Evolutionary conservation across 257 asterid genomes (phyloP).

Genomic region (Nicotiana tabacum): DNA sequence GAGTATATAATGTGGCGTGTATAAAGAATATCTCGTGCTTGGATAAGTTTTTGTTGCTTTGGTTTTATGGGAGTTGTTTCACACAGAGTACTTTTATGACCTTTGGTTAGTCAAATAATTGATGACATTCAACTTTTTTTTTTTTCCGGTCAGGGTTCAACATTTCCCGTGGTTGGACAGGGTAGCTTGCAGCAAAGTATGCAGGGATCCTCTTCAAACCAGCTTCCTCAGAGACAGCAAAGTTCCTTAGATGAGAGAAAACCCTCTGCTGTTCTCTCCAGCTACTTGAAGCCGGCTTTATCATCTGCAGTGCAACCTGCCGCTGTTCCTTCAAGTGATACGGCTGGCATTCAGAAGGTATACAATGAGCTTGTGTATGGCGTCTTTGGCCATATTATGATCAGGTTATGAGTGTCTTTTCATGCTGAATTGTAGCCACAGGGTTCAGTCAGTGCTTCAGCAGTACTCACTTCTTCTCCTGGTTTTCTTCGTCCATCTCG

Average conservation of each 20-base stretch:
- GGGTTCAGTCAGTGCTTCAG: conserved; percentile 37
- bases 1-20: too few species aligned
- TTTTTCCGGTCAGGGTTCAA: conserved; percentile 27
- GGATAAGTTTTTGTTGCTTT: neutral
- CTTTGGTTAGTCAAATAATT: neutral
- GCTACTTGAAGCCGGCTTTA: conserved; percentile 53
- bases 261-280: conserved; percentile 35
- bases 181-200: conserved; percentile 42
- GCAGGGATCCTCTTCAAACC: conserved; percentile 51
- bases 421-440: conserved; percentile 48
- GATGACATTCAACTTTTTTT: neutral
- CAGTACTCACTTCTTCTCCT: conserved; percentile 49
- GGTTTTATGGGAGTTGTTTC: neutral
- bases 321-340: conserved; percentile 44
- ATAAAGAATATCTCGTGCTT: too few species aligned
- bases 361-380: conserved; percentile 19
- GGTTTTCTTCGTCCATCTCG: conserved; percentile 65
- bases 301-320: conserved; percentile 50
- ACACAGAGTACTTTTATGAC: neutral
- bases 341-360: conserved; percentile 62
- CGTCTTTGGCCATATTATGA: neutral
- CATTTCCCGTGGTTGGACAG: conserved; percentile 51
- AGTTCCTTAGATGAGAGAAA: conserved; percentile 71
- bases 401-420: conserved; percentile 10
- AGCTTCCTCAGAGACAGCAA: conserved; percentile 50